Evolutionary conservation across 2,329 filamentous ascomycete species (phyloP).

Genomic region (Fonsecaea erecta): DNA sequence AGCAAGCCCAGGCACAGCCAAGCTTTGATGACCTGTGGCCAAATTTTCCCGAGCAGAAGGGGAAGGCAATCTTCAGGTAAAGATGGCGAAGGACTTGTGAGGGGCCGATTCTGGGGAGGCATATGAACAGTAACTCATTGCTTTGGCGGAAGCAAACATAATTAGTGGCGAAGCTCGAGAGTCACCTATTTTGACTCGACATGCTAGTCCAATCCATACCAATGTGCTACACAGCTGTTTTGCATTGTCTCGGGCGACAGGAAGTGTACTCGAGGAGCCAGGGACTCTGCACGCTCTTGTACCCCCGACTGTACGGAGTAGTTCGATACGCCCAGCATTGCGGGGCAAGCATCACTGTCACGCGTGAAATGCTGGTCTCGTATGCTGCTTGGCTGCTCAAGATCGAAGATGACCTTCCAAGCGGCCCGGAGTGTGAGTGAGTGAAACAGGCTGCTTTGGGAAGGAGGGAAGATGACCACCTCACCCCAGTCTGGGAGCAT

Average conservation of each 20-base stretch:
- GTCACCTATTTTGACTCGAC: conserved; percentile 19
- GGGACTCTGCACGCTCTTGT: too few relatives aligned
- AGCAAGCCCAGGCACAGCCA: conserved; percentile 4
- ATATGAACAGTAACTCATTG: conserved; percentile 32
- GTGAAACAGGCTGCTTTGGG: not conserved
- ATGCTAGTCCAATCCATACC: conserved; percentile 33
- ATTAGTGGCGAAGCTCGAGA: conserved; percentile 25
- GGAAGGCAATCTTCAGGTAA: conserved; percentile 8
- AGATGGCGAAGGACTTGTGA: conserved; percentile 37
- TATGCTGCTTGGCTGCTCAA: not conserved
- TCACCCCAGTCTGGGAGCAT: not conserved
- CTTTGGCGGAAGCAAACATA: conserved; percentile 31
- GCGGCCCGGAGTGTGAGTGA: not conserved
- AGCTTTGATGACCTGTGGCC: conserved; percentile 14
- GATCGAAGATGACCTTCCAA: not conserved
- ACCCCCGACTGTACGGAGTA: too few relatives aligned
- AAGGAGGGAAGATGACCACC: not conserved
- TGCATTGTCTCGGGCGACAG: not conserved
- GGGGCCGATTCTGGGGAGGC: conserved; percentile 38
- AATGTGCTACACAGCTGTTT: conserved; percentile 33
- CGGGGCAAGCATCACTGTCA: not conserved
- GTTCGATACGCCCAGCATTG: not conserved
- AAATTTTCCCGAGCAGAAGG: not conserved
- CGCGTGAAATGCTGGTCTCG: not conserved
- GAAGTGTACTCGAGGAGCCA: not conserved